Base-by-base conservation (phyloP, 2,329 filamentous ascomycete genomes). In the Aureobasidium sp. region DNA sequence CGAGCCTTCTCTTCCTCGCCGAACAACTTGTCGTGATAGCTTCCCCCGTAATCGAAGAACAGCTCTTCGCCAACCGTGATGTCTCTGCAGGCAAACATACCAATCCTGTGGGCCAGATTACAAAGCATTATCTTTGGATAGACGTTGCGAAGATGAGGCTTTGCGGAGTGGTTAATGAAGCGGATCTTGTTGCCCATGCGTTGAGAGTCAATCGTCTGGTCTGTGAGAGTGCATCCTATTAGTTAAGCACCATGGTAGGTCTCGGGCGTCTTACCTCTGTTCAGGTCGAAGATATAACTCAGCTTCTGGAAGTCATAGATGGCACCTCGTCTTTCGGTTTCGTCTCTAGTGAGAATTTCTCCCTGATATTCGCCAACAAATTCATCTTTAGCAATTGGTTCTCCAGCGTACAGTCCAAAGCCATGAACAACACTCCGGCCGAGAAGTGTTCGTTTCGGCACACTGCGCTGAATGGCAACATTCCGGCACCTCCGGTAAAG, bases 331-430 rank as follows among this genome's bases (percentile, higher is more conserved):
- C 88, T 82, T 27, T 89, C 84, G 3, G 84, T 85, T 71, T 92
- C 89, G 52, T 85, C 80, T 42, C 84, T 82, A 5, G 84, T 86
- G 62, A 93, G 87, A 12, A 91, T 79, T 71, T 94, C 90, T 51
- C 90, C 90, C 1, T 85, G 85, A 71, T 94, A 94, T 71, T 94
- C 90, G 36, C 89, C 87, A 20, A 94, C 79, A 67, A 89, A 93
- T n/a, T 89, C 86, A 58, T 87, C 84, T 64, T 82, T 80, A 3
- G 77, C 77, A 64, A 91, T 85, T 61, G 84, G 78, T 69, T 90
- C 86, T 4, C 85, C 87, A 1, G 87, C 81, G 70, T 88, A 93
- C 0, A 94, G 78, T 0, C 90, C 90, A 65, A 91, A 90, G 0
- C 90, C 90, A 61, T 87, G 84, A 2, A 92, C 82, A 64, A 85